Evolutionary conservation across 1,284 basidiomycete genomes (phyloP).

Genomic region (Naganishia cerealis): DNA sequence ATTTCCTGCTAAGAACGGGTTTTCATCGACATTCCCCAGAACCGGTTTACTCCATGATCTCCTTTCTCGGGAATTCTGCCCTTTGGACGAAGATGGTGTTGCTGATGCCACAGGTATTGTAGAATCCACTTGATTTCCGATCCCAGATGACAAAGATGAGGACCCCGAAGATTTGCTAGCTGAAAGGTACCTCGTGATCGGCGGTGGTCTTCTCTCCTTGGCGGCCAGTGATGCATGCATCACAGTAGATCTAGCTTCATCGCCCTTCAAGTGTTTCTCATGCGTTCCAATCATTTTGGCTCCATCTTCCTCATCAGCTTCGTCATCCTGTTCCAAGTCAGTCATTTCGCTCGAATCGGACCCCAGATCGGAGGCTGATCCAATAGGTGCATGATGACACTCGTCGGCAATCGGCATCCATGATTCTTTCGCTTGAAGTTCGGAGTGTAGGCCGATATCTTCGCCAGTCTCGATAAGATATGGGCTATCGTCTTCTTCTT

Average conservation of each 20-base stretch:
- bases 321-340: slow-evolving; percentile 1
- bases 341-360: slow-evolving; percentile 10
- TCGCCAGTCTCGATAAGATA: slow-evolving; percentile 16
- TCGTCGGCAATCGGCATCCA: not conserved
- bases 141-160: not conserved
- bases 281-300: not conserved
- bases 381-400: not conserved
- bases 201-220: not conserved
- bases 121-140: not conserved
- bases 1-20: slow-evolving; percentile 22
- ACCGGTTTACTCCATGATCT: slow-evolving; percentile 28
- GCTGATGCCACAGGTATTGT: not conserved
- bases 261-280: not conserved
- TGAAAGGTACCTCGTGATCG: slow-evolving; percentile 16
- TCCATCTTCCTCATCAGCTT: not conserved
- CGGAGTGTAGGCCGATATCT: not conserved
- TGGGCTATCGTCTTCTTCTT: slow-evolving; percentile 27
- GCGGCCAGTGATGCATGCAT: too few relatives aligned
- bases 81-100: not conserved
- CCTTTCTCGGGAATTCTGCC: not conserved
- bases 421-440: not conserved
- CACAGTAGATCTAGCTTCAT: slow-evolving; percentile 1
- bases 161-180: slow-evolving; percentile 8
- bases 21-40: slow-evolving; percentile 23
- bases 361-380: not conserved